phyloP scores from a whole-genome alignment of 2,329 filamentous ascomycete species.

The Furcasterigmium furcatum region DNA sequence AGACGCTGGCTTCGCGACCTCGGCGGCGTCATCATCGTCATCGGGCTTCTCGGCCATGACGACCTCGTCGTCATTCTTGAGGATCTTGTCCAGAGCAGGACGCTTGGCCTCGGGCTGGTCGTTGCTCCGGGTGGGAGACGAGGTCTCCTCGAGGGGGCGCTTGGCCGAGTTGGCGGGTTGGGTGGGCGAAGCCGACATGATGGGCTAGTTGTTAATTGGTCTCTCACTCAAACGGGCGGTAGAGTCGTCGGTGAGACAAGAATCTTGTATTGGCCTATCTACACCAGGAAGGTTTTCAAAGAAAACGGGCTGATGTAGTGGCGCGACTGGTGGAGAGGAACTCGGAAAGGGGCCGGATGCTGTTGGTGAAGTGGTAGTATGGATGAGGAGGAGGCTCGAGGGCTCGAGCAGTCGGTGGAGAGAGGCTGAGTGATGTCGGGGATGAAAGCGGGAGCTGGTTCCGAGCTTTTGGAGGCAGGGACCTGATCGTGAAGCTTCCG shows the following conservation, averaged over 20 bases:
- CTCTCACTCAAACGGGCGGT: conserved; percentile 13
- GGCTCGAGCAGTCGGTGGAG: neutral
- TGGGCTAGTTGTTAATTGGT: conserved; percentile 14
- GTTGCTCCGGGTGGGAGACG: conserved; percentile 84
- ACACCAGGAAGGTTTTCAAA: conserved; percentile 83
- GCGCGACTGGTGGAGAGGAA: conserved; percentile 28
- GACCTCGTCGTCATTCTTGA: conserved; percentile 62
- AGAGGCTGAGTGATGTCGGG: neutral
- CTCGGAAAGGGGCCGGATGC: neutral
- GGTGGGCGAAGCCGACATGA: conserved; percentile 70
- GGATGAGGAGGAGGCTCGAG: neutral
- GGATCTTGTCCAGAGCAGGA: conserved; percentile 88
- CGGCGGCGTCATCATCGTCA: conserved; percentile 31
- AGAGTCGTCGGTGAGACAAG: conserved; percentile 14
- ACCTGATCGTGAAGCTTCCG: conserved; percentile 11
- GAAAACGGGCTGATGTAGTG: conserved; percentile 89
- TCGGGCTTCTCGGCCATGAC: conserved; percentile 39
- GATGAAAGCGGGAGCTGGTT: neutral
- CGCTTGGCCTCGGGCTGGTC: conserved; percentile 98
- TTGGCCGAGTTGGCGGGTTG: conserved; percentile 72
- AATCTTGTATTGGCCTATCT: conserved; percentile 56
- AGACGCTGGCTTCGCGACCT: conserved; percentile 45
- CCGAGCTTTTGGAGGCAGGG: neutral
- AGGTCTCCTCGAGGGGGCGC: conserved; percentile 94
- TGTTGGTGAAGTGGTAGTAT: conserved; percentile 14